These are phyloP conservation scores for Daldinia loculata DNA, from an alignment of 495 filamentous ascomycete species.

Conservation along the genomic window DNA sequence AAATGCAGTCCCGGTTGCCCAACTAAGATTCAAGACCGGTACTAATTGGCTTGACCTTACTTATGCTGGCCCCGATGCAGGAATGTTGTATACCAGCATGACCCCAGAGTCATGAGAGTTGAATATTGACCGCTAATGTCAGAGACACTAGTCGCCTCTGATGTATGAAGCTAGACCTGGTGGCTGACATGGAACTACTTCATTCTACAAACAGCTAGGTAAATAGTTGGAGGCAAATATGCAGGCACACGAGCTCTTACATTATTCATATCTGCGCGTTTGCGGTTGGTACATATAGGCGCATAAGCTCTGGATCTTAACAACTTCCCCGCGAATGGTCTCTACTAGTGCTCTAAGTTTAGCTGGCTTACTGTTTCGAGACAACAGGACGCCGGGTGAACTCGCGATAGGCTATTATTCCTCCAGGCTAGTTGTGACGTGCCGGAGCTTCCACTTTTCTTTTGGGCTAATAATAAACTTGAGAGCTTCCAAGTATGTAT, in stretches of 20 bases:
- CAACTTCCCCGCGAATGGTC: neutral
- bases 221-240: neutral
- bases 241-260: conserved; percentile 15
- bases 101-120: neutral
- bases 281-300: neutral
- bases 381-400: neutral
- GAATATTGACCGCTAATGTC: neutral
- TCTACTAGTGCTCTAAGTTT: neutral
- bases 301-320: neutral
- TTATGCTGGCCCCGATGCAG: neutral
- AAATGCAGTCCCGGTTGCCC: conserved; percentile 14
- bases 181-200: neutral
- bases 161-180: conserved; percentile 10
- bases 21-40: neutral
- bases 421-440: neutral
- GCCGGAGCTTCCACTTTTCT: neutral
- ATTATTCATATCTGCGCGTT: conserved; percentile 1
- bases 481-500: neutral
- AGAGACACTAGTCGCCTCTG: conserved; percentile 8
- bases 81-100: neutral
- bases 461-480: neutral
- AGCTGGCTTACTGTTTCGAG: neutral
- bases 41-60: too few species aligned
- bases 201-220: conserved; percentile 5
- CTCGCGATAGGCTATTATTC: neutral